Evolutionary conservation across 140 eudicot genomes (phyloP).

Genomic region (Erigeron philadelphicus): DNA sequence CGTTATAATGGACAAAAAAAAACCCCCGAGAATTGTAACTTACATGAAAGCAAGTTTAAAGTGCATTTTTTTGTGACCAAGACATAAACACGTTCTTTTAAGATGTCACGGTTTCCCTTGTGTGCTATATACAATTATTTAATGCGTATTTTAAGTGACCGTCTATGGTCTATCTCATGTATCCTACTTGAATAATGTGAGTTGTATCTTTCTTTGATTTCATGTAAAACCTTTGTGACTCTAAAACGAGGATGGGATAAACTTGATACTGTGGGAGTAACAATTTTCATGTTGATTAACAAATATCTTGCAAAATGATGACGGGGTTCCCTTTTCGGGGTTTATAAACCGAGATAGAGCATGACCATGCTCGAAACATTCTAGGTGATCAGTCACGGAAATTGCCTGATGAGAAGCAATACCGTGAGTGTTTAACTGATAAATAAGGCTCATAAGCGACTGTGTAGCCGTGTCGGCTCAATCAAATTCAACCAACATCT

Average conservation of each 20-base stretch:
- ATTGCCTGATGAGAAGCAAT: too few species aligned
- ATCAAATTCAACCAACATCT: too few species aligned
- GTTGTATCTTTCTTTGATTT: background rate
- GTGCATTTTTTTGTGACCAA: background rate
- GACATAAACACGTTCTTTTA: slow-evolving; percentile 2
- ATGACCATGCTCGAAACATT: too few species aligned
- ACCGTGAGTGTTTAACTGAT: too few species aligned
- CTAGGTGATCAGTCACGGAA: too few species aligned
- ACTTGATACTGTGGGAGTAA: background rate
- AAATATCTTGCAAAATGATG: background rate
- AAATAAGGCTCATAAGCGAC: too few species aligned
- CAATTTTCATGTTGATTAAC: background rate
- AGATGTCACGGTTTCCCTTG: slow-evolving; percentile 4
- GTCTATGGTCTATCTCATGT: slow-evolving; percentile 3
- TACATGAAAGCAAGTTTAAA: background rate
- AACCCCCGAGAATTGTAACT: background rate
- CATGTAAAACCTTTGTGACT: background rate
- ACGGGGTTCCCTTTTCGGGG: background rate
- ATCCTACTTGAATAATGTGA: background rate
- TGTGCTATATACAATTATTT: background rate
- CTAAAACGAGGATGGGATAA: background rate
- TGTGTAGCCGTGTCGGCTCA: too few species aligned
- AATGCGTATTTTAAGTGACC: background rate
- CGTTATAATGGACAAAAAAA: background rate
- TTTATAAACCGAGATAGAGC: background rate